These are phyloP conservation scores for Fraxinus sp. DNA, from an alignment of 305 asterid species.

Conservation along the genomic window DNA sequence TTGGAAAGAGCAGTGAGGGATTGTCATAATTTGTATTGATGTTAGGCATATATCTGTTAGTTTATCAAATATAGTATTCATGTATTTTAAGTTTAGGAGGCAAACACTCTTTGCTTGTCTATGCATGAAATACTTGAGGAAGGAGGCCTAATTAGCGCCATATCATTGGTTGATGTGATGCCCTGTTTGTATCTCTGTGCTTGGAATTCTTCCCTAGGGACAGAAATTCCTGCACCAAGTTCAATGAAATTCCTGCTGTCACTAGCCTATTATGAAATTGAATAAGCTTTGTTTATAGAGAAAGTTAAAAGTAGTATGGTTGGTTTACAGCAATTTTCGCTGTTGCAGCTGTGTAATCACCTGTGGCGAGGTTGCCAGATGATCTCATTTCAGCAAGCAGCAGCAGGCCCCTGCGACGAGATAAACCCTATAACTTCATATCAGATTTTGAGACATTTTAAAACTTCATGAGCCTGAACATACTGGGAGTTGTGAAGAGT, in stretches of 20 bases:
- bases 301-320: slow-evolving; percentile 17
- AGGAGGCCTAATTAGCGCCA: neutral
- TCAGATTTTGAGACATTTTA: slow-evolving; percentile 10
- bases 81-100: slow-evolving; percentile 12
- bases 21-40: neutral
- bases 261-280: neutral
- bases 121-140: neutral
- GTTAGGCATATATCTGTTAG: neutral
- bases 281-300: neutral
- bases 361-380: slow-evolving; percentile 85
- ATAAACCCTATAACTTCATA: slow-evolving; percentile 58
- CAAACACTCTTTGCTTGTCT: slow-evolving; percentile 18
- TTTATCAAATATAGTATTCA: neutral
- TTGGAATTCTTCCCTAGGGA: neutral
- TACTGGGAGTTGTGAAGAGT: neutral
- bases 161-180: neutral
- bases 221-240: neutral
- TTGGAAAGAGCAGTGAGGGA: slow-evolving; percentile 52
- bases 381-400: slow-evolving; percentile 99
- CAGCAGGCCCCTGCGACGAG: slow-evolving; percentile 76
- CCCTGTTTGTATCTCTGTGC: neutral
- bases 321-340: slow-evolving; percentile 89
- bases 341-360: slow-evolving; percentile 91
- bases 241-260: neutral
- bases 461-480: neutral